Evolutionary conservation across 2,329 filamentous ascomycete genomes (phyloP), one percentile per base, ranked within the genome.

Genomic region (Aspergillus nomiae): DNA sequence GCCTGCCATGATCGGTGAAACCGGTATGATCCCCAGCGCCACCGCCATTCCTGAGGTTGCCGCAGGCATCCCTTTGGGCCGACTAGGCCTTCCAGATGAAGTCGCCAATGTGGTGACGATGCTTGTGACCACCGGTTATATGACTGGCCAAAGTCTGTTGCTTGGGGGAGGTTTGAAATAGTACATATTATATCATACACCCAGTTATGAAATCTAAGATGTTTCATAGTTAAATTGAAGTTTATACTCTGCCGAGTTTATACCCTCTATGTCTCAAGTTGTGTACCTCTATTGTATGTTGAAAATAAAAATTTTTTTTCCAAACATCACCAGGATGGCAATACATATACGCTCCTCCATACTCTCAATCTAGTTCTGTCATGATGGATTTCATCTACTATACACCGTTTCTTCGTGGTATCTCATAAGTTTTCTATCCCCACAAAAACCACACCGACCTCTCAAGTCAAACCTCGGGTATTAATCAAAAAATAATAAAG

Each of bases 1-100:
- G 3, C 88, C 88, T 0, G 88, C 87, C 3, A 89, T 90, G 86
- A 89, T 90, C 66, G 87, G 86, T 4, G 84, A 85, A 26, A 88
- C 85, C 3, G 85, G 85, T 1, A 86, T 89, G 86, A 86, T 89
- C 48, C 85, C 86, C 2, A 81, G 86, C 63, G 84, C 84, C 46
- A 82, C 85, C 65, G 83, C 84, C 24, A 85, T 85, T 58, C 82
- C 86, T 0, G 87, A 87, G 0, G 84, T 88, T 66, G 85, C 86
- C 28, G 83, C 80, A 66, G 84, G 84, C 32, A 89, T 89, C 50
- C 87, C 87, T 0, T 80, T 89, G 2, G 84, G 85, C 2, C 78
- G 87, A 50, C 73, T 88, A 41, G 87, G 87, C 0, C 82, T 81
- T 26, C 84, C 86, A 2, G 80, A 86, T 57, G 87, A 89, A 74